Base-by-base conservation (phyloP, 2,329 filamentous ascomycete species). In the Nemania diffusa region DNA sequence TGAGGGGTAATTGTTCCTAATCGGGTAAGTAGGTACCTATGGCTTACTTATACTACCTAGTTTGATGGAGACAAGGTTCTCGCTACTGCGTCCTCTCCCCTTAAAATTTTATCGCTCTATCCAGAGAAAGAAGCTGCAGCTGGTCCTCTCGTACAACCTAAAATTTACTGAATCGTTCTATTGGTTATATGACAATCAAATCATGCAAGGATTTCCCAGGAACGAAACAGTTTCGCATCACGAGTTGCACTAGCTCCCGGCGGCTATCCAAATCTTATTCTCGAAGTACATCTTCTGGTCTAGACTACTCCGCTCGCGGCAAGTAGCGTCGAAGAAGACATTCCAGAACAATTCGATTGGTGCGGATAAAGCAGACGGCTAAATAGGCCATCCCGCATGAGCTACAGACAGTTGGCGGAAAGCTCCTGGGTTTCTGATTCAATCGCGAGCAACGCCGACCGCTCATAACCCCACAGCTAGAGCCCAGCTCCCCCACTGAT, bases 281-380 rank as follows among this genome's bases (percentile, higher is more conserved):
- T 57, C 32, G n/a, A 15, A 15, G 20, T 6, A 53, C 48, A 34
- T 42, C 50, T 7, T 44, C 46, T 46, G 22, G 53, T 32, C 44
- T 27, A 32, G 29, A 9, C 17, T 44, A n/a, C 40, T n/a, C 40
- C 29, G 5, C n/a, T 17, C 3, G 34, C 22, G 46, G 46, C 22
- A 13, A 13, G 46, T 50, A 53, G 50, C 26, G 4, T n/a, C 13
- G 50, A 22, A 17, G n/a, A 44, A 44, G 40, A 20, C n/a, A 15
- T 53, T 62, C 52, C 15, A 34, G 50, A 57, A 59, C 13, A 20
- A 50, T 29, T 67, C 57, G 3, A 69, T 67, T 69, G 67, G 67
- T 51, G 64, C 67, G 67, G 67, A 26, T 69, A 69, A 69, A 69
- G 15, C 20, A 46, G 37, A 42, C 67, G 67, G 67, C 46, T 69